Evolutionary conservation across 2,329 filamentous ascomycete genomes (phyloP), one percentile per base, ranked within the genome.

Genomic region (Dactylonectria macrodidyma): DNA sequence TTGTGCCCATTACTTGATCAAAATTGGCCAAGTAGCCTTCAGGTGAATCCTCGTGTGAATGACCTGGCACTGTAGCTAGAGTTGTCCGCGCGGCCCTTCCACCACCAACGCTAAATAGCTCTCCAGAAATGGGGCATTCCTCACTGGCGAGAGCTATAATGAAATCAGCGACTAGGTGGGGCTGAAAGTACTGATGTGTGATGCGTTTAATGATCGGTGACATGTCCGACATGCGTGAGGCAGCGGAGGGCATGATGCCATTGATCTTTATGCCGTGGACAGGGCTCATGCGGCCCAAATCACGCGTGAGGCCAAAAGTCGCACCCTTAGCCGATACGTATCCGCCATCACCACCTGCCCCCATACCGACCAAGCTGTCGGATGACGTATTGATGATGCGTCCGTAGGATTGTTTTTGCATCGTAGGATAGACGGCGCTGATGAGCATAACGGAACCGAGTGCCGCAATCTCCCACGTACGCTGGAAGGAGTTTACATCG

Each of bases 191-290:
- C 7, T 62, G 58, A 3, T 64, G 52, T 0, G 72, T 74, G 24
- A 72, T 70, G 33, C 56, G 58, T 26, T 70, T 74, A 22, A 62
- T 62, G 2, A 58, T 66, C 9, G 63, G 61, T 3, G 71, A 73
- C 9, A 74, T 55, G 30, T 74, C 72, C 2, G 59, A 62, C 71
- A 74, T 74, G 8, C 72, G 69, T 5, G 71, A 73, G 2, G 62
- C 57, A 1, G 52, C 72, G 0, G 71, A 74, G 2, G 66, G 66
- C 9, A 73, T 24, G 11, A 74, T 56, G 26, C 54, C 72, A 22
- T 73, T 74, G 52, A 74, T 65, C 54, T 67, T 71, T 26, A 73
- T 73, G n/a, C 70, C 68, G 24, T 59, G 52, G 5, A 33, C 24
- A 0, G 51, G 55, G 7, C 61, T 48, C 24, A 70, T 63, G 2